A percentile compares a stretch with the other conserved stretches of the same genome.
Conservation (phyloP, 352 stramenopile genomes). For the Phytophthora pluvialis region DNA sequence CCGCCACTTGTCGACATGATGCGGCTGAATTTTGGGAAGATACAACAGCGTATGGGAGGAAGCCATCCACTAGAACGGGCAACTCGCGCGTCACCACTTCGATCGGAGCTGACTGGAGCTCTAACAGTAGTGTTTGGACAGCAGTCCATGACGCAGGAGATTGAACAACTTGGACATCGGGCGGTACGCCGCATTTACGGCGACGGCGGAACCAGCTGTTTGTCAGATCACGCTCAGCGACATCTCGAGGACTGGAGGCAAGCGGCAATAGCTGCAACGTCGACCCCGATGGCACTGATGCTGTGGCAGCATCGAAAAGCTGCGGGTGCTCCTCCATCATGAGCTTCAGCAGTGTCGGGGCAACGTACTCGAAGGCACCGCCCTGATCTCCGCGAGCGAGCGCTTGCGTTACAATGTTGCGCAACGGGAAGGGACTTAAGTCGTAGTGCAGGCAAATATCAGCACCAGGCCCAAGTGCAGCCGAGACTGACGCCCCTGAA, state of each 20-base stretch:
- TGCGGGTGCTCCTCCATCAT: constrained; percentile 62
- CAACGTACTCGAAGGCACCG: constrained; percentile 58
- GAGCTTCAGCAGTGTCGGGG: constrained; percentile 55
- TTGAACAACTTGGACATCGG: constrained; percentile 15
- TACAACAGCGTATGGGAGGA: constrained; percentile 42
- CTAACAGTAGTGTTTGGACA: constrained; percentile 27
- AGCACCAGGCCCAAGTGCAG: constrained; percentile 34
- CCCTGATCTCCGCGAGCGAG: constrained; percentile 41
- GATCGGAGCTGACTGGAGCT: constrained; percentile 45
- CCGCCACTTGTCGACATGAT: constrained; percentile 26
- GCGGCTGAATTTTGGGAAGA: constrained; percentile 15
- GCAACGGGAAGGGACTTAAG: constrained; percentile 44
- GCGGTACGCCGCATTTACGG: constrained; percentile 22
- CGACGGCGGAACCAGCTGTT: constrained; percentile 43
- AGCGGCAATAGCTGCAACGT: constrained; percentile 36
- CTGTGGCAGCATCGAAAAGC: constrained; percentile 38
- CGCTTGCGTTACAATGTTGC: constrained; percentile 52
- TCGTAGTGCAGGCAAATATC: constrained; percentile 71
- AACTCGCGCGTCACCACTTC: constrained; percentile 40
- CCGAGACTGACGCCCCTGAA: constrained; percentile 32
- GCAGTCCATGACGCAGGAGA: constrained; percentile 38
- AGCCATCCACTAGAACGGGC: constrained; percentile 36
- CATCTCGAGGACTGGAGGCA: constrained; percentile 26
- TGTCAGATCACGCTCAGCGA: constrained; percentile 27
- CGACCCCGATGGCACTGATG: constrained; percentile 23